Conservation (phyloP, 208 protist genomes). For the Borovskyia barvae region DNA sequence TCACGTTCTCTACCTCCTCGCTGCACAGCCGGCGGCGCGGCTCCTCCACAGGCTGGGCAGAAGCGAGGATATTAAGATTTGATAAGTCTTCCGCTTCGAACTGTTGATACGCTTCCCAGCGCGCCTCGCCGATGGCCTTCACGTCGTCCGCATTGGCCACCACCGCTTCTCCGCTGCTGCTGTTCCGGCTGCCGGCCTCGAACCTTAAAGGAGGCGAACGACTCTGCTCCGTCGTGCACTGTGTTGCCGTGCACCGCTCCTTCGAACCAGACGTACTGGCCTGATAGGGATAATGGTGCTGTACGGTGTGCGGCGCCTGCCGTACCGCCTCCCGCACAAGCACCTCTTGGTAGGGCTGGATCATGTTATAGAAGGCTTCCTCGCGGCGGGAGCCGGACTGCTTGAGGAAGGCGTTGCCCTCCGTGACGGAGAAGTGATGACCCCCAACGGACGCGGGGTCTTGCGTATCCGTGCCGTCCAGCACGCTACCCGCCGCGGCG, state of each 20-base stretch:
- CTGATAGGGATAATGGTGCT: conserved; percentile 17
- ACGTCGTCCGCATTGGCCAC: conserved; percentile 10
- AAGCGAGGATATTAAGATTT: conserved; percentile 21
- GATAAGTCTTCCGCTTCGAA: conserved; percentile 27
- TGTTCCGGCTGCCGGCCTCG: background rate
- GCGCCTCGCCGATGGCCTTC: conserved; percentile 11
- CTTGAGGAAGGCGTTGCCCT: conserved; percentile 71
- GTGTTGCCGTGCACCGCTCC: background rate
- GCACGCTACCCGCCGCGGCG: too few relatives aligned
- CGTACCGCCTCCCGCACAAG: conserved; percentile 40
- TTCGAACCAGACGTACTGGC: background rate
- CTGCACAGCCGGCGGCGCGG: background rate
- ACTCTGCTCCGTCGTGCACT: background rate
- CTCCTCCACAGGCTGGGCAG: conserved; percentile 7
- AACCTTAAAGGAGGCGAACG: too few relatives aligned
- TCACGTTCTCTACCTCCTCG: too few relatives aligned
- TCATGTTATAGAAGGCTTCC: conserved; percentile 76
- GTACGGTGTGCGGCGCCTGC: conserved; percentile 24
- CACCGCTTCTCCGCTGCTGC: background rate
- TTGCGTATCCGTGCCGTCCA: too few relatives aligned
- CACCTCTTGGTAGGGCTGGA: conserved; percentile 55
- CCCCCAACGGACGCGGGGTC: conserved; percentile 68
- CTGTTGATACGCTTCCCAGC: conserved; percentile 33
- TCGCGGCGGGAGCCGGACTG: conserved; percentile 67
- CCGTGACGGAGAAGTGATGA: conserved; percentile 72